Evolutionary conservation across 805 yeast species (phyloP).

Genomic region (Ogataea angusta): DNA sequence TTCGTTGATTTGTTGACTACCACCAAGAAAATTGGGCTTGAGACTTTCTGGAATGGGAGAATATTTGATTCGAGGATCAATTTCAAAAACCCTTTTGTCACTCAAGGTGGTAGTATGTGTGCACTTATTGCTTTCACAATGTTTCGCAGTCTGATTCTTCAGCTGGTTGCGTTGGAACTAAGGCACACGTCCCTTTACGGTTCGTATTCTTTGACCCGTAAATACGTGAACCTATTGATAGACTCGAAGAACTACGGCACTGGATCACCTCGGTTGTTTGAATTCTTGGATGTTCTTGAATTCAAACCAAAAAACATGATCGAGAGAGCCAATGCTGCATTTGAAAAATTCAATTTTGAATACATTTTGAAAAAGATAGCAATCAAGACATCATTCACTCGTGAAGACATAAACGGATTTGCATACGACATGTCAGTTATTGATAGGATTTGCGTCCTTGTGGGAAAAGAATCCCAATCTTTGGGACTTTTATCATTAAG

Average conservation of each 20-base stretch:
- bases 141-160: slow-evolving; percentile 58
- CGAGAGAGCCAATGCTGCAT: slow-evolving; percentile 36
- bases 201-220: slow-evolving; percentile 48
- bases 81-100: slow-evolving; percentile 33
- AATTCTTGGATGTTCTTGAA: slow-evolving; percentile 69
- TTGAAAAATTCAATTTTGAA: slow-evolving; percentile 37
- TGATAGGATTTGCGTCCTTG: slow-evolving; percentile 29
- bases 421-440: slow-evolving; percentile 44
- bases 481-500: slow-evolving; percentile 25
- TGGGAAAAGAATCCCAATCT: slow-evolving; percentile 26
- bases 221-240: slow-evolving; percentile 53
- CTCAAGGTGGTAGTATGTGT: slow-evolving; percentile 40
- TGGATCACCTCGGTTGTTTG: slow-evolving; percentile 65
- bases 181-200: slow-evolving; percentile 49
- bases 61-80: slow-evolving; percentile 42
- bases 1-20: slow-evolving; percentile 48
- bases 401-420: slow-evolving; percentile 14
- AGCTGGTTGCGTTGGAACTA: slow-evolving; percentile 69
- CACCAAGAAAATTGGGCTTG: slow-evolving; percentile 52
- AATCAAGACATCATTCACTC: slow-evolving; percentile 24
- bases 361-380: slow-evolving; percentile 41
- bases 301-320: slow-evolving; percentile 47
- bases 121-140: slow-evolving; percentile 59
- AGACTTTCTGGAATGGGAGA: slow-evolving; percentile 54
- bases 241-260: slow-evolving; percentile 46